Percentiles rank a stretch among this genome's conserved stretches.
Conservation (phyloP, 192 early-diverging fungal species). For the Coemansia javaensis region DNA sequence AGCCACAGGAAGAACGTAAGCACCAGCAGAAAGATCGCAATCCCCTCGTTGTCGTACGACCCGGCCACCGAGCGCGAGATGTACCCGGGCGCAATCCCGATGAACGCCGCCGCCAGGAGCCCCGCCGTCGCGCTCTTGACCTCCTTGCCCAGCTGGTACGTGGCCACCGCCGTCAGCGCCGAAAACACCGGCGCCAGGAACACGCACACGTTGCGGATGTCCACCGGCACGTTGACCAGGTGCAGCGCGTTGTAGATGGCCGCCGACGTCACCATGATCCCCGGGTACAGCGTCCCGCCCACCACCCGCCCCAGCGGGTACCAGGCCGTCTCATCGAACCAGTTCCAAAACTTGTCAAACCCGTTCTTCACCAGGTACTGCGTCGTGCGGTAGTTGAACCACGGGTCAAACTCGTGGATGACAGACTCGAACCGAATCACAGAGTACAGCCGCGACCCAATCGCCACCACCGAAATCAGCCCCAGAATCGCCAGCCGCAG, state of each 20-base stretch:
- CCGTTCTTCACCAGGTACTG: constrained; percentile 86
- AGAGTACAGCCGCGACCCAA: constrained; percentile 91
- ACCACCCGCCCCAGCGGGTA: constrained; percentile 98
- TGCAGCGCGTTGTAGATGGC: constrained; percentile 93
- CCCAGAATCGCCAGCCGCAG: constrained; percentile 86
- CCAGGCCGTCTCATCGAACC: constrained; percentile 99
- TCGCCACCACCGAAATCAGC: constrained; percentile 80
- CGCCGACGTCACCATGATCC: constrained; percentile 98
- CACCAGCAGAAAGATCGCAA: constrained; percentile 98
- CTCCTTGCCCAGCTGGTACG: constrained; percentile 89
- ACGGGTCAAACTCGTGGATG: constrained; percentile 99
- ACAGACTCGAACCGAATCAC: constrained; percentile 97
- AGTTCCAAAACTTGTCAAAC: constrained; percentile 99
- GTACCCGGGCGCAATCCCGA: constrained; percentile 97
- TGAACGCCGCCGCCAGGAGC: constrained; percentile 94
- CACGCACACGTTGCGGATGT: constrained; percentile 98
- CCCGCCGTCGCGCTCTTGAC: constrained; percentile 90
- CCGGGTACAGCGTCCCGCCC: constrained; percentile 99
- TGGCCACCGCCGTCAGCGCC: constrained; percentile 90
- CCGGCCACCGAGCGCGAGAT: constrained; percentile 99
- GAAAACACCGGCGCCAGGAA: constrained; percentile 97
- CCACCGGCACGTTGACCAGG: constrained; percentile 89
- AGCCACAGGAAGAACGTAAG: constrained; percentile 99
- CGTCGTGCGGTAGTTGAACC: constrained; percentile 99
- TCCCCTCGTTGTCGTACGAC: constrained; percentile 99